Evolutionary conservation across 1,284 basidiomycete genomes (phyloP), one percentile per base, ranked within the genome.

Genomic region (Austroboletus olivaceoglutinosus): DNA sequence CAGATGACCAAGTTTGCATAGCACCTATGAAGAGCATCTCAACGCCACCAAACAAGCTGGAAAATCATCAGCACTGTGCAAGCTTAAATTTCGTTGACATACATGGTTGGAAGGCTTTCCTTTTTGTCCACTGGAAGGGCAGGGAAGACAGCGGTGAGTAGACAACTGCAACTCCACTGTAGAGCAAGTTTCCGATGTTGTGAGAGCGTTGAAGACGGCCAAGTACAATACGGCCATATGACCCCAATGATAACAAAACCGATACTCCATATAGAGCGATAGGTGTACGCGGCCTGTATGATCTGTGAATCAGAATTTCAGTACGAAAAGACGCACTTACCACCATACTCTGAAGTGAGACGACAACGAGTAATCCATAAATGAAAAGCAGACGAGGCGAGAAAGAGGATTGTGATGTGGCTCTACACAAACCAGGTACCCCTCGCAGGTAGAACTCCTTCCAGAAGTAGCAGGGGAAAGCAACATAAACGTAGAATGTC

Each of bases 391-490:
- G 53, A 27, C 46, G 50, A 9, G 43, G 43, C 27, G 65, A 67
- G 34, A 65, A 48, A 23, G 67, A 55, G 16, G 63, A 59, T 31
- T 56, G 51, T 5, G 49, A 58, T 29, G 62, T 30, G 47, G 44
- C 54, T 15, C 13, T 60, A n/a, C 62, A 43, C 4, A 71, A 27
- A 18, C 62, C 56, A 3, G 63, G 64, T 21, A 62, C 38, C 0
- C 68, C 70, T 44, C 70, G 68, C 10, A 65, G 39, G 38, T 66
- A 56, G 50, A 80, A 74, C 48, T 78, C 75, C 31, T 77, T 73
- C 86, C 86, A 93, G 64, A 93, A 91, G 64, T 84, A 89, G 40
- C 80, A 76, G 0, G 91, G 88, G 54, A 92, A 92, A 2, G 76
- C 69, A 31, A 85, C 76, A 64, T 95, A 95, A 39, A 90, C 56